Percentiles rank a stretch among this genome's conserved stretches.
These are phyloP conservation scores for Leonotis leonurus DNA, from an alignment of 257 asterid species.

Conservation along the genomic window DNA sequence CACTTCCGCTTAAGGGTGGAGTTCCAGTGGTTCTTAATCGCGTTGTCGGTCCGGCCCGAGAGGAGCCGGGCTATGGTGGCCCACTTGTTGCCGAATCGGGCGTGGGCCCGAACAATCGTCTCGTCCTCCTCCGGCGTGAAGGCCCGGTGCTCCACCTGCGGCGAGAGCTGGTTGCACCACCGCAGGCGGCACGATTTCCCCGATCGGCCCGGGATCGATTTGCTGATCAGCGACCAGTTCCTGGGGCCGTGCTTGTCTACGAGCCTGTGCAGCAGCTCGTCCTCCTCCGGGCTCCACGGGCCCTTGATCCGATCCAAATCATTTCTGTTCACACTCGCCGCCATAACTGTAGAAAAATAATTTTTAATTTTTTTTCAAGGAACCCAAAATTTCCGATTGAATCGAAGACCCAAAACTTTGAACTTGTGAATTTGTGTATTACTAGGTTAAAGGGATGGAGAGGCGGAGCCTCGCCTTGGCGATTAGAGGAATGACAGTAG, in stretches of 20 bases:
- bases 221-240: constrained; percentile 79
- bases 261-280: constrained; percentile 42
- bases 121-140: constrained; percentile 67
- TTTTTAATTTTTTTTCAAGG: too few relatives aligned
- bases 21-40: constrained; percentile 80
- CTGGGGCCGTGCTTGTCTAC: constrained; percentile 74
- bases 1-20: constrained; percentile 81
- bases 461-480: constrained; percentile 54
- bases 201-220: constrained; percentile 65
- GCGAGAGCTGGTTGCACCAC: constrained; percentile 88
- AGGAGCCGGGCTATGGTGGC: constrained; percentile 68
- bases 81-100: constrained; percentile 70
- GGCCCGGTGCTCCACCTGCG: constrained; percentile 71
- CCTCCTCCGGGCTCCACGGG: constrained; percentile 90
- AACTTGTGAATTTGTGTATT: background rate
- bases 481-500: constrained; percentile 22
- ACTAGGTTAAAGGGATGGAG: constrained; percentile 23
- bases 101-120: constrained; percentile 60
- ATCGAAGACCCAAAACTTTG: background rate
- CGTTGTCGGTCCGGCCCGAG: constrained; percentile 75
- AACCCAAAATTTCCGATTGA: background rate
- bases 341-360: constrained; percentile 14
- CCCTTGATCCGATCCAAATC: constrained; percentile 71
- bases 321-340: constrained; percentile 30
- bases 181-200: constrained; percentile 75